A percentile compares a stretch with the other conserved stretches of the same genome.
Evolutionary conservation across 352 stramenopile genomes (phyloP).

Genomic region (Hyaloperonospora brassicae): DNA sequence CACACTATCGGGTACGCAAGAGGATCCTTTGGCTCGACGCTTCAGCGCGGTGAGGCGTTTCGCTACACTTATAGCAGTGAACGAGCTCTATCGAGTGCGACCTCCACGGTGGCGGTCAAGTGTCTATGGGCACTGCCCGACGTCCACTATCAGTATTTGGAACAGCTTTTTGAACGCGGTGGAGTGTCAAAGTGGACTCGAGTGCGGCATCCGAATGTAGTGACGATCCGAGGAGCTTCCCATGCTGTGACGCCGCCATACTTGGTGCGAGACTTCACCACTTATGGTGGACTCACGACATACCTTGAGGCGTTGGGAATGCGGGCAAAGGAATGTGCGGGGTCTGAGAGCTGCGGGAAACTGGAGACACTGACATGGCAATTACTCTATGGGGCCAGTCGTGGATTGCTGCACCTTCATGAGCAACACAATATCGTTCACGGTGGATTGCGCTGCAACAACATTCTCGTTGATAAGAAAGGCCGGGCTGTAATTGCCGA

Average conservation of each 20-base stretch:
- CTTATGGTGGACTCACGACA: conserved; percentile 39
- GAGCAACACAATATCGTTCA: conserved; percentile 48
- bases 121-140: conserved; percentile 38
- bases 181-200: conserved; percentile 35
- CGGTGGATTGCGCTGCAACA: conserved; percentile 51
- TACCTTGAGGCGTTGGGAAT: conserved; percentile 42
- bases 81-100: conserved; percentile 21
- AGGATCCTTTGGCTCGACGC: conserved; percentile 39
- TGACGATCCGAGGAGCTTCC: conserved; percentile 50
- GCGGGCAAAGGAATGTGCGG: conserved; percentile 28
- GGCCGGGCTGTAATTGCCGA: conserved; percentile 53
- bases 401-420: conserved; percentile 57
- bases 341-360: conserved; percentile 20
- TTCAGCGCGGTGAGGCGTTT: conserved; percentile 49
- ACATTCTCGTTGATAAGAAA: conserved; percentile 66
- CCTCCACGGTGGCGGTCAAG: conserved; percentile 46
- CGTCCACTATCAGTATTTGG: conserved; percentile 42
- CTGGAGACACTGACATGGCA: conserved; percentile 45
- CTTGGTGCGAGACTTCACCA: conserved; percentile 55
- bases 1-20: conserved; percentile 26
- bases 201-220: conserved; percentile 53
- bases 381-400: conserved; percentile 47
- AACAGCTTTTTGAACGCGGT: conserved; percentile 45
- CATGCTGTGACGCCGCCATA: conserved; percentile 41
- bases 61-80: conserved; percentile 34